Conservation (phyloP, 768 basidiomycete genomes). For the Amyloporia xantha region DNA sequence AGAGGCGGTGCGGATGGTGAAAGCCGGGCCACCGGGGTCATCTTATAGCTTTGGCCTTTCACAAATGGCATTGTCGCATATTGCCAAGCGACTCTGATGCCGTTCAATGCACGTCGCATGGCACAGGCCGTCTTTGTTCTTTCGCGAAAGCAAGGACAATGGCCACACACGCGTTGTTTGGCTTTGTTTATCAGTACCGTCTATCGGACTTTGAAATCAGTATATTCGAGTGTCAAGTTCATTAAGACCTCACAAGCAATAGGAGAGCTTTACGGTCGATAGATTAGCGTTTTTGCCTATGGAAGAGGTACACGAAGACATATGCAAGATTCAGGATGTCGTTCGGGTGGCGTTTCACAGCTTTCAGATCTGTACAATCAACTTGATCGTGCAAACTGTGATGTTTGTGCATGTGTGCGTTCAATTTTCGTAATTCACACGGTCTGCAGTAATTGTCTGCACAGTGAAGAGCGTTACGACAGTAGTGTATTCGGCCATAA, state of each 20-base stretch:
- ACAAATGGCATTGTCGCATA: constrained; percentile 4
- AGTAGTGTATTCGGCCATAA: neutral
- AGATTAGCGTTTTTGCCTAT: too few species aligned
- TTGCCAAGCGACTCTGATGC: constrained; percentile 1
- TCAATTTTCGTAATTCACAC: neutral
- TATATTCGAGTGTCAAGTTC: too few species aligned
- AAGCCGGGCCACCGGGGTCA: constrained; percentile 1
- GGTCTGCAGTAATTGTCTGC: neutral
- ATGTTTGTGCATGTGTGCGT: neutral
- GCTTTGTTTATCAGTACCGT: neutral
- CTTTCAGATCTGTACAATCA: neutral
- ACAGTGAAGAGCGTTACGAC: neutral
- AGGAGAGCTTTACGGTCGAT: too few species aligned
- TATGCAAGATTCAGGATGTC: too few species aligned
- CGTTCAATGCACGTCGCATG: constrained; percentile 1
- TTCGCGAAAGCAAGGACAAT: neutral
- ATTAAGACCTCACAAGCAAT: too few species aligned
- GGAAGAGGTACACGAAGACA: too few species aligned
- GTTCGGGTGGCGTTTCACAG: neutral
- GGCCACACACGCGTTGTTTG: constrained; percentile 1
- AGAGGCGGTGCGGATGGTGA: constrained; percentile 10
- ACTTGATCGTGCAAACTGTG: neutral
- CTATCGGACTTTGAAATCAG: neutral
- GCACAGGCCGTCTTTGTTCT: neutral
- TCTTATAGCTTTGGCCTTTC: constrained; percentile 10